Evolutionary conservation across 495 filamentous ascomycete genomes (phyloP), one percentile per base, ranked within the genome.

Genomic region (Neurospora sublineolata): DNA sequence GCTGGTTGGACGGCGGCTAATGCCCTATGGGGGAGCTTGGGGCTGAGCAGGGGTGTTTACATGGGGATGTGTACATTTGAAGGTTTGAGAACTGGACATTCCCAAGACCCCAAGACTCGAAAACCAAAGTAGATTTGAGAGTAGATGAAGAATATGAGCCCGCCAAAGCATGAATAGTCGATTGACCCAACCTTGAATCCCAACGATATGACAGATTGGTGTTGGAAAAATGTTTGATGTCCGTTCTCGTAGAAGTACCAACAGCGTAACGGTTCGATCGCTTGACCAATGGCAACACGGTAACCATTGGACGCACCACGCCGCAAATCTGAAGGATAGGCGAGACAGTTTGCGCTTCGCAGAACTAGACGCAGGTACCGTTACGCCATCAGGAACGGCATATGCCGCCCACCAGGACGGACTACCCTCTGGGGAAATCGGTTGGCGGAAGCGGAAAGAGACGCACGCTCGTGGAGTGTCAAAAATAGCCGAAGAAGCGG

Each of bases 1-100:
- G 41, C 39, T 71, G 77, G 71, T 75, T 72, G 77, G 78, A 82
- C 78, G 82, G 82, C 81, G 83, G 83, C 75, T 83, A 84, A 78
- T 68, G 69, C 73, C 71, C 75, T 72, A 74, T 41, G 70, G 73
- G 52, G 72, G 40, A 73, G 67, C 46, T 71, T 72, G 60, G 23
- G 68, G 42, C 18, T 38, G 44, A 37, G 20, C 69, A 70, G 72
- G 73, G 68, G 44, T 52, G 70, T 69, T 27, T 60, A 39, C 64
- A 33, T 58, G 38, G 67, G 52, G 36, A 20, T 30, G 27, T 23
- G 71, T 64, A 58, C 11, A 58, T 1, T 52, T 52, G 58, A 41
- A 67, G 69, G 69, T 69, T 30, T 68, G 39, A 38, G 9, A 36
- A 38, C 46, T 14, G 23, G 23, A 58, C 4, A 30, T 58, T 58